phyloP scores from a whole-genome alignment of 225 moss, liverwort and hornwort species.

The Pseudisothecium myosuroides region DNA sequence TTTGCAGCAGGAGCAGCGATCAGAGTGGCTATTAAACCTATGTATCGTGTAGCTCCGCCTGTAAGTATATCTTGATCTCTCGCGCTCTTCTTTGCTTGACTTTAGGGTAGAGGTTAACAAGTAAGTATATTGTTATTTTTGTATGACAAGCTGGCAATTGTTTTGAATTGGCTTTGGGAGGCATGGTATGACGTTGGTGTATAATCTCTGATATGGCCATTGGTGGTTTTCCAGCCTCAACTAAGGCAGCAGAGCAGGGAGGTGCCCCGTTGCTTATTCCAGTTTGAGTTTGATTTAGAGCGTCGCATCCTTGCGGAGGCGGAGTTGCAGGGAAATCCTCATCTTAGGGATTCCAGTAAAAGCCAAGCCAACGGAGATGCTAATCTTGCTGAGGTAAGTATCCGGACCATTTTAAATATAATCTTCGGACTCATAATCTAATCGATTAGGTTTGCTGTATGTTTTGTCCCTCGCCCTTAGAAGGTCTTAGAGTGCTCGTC shows the following conservation, averaged over 20 bases:
- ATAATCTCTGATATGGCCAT: neutral
- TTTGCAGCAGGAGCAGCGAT: constrained; percentile 74
- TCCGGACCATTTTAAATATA: neutral
- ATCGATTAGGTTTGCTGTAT: neutral
- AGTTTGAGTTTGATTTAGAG: constrained; percentile 91
- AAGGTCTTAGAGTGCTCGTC: neutral
- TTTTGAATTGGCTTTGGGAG: neutral
- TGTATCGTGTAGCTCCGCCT: constrained; percentile 71
- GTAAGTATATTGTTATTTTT: neutral
- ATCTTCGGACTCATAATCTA: neutral
- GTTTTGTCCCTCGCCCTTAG: neutral
- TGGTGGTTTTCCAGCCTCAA: constrained; percentile 43
- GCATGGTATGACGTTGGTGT: neutral
- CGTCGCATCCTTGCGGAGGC: constrained; percentile 81
- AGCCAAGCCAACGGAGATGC: constrained; percentile 48
- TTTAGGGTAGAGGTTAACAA: neutral
- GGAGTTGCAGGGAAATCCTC: constrained; percentile 50
- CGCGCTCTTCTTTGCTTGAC: neutral
- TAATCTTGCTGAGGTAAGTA: constrained; percentile 51
- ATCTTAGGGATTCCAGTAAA: constrained; percentile 9
- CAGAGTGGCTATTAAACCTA: constrained; percentile 72
- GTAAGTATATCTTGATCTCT: constrained; percentile 19
- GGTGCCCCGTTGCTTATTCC: constrained; percentile 85
- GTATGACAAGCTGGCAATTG: neutral
- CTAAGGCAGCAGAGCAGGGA: constrained; percentile 64